Base-by-base conservation (phyloP, 208 protist genomes). In the Wallacemonas sp. region DNA sequence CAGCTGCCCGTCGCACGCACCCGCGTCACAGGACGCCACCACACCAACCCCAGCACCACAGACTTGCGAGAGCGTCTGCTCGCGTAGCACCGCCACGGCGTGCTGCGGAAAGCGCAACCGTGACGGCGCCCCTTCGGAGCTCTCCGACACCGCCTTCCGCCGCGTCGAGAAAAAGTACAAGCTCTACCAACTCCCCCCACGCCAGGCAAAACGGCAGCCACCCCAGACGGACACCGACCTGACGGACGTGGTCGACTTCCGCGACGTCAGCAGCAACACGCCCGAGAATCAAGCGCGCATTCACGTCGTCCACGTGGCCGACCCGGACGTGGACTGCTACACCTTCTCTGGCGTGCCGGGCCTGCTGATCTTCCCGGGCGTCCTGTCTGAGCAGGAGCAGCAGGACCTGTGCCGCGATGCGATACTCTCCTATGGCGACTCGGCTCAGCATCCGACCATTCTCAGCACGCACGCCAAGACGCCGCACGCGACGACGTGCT, bases 381-480 rank as follows among this genome's bases (percentile, higher is more conserved):
- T 68, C n/a, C 34, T 93, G 32, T 75, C 71, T 2, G 56, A 68
- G 26, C 72, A 11, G 64, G 81, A 89, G 74, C 85, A 95, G 61
- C 63, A 76, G 55, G 43, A 43, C 21, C 76, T 79, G 39, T 93
- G 85, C 52, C 71, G 81, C 3, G 81, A 80, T 49, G 71, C 82
- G 4, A 63, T 95, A 29, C 61, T 92, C 2, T 55, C 67, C 0
- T 95, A 85, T 65, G 87, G 74, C 17, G 76, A 93, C 58, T 82
- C 90, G 8, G 8, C 52, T 9, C 44, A 38, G 32, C 85, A 92
- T 57, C 87, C 86, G 11, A 95, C 93, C 61, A 86, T 92, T n/a
- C 72, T 95, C 19, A 91, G 83, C 60, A 95, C 85, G 1, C 89
- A 92, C 61, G 86, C 81, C 24, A 88, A 83, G 49, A 44, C 66